These are phyloP conservation scores for Aspergillus uvarum DNA, from an alignment of 2,329 filamentous ascomycete species.

Conservation along the genomic window DNA sequence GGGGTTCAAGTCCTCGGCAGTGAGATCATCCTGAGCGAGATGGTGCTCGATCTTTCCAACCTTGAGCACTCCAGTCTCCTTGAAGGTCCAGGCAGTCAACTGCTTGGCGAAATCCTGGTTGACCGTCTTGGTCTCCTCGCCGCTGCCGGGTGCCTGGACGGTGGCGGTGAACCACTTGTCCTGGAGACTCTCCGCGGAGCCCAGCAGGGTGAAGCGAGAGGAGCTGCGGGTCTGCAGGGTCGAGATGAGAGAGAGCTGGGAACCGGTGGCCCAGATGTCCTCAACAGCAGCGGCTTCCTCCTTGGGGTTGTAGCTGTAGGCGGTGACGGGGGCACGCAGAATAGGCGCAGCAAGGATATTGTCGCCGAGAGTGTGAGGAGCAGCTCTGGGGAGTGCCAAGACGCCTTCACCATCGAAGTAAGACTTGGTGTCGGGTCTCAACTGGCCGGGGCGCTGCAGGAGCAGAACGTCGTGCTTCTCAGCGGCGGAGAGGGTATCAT, in stretches of 20 bases:
- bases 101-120: slow-evolving; percentile 85
- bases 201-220: slow-evolving; percentile 81
- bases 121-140: slow-evolving; percentile 62
- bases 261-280: slow-evolving; percentile 80
- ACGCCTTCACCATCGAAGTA: slow-evolving; percentile 71
- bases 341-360: slow-evolving; percentile 78
- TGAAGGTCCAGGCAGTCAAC: slow-evolving; percentile 92
- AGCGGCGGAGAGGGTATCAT: slow-evolving; percentile 71
- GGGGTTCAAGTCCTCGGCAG: slow-evolving; percentile 63
- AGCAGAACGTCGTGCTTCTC: slow-evolving; percentile 89
- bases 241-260: slow-evolving; percentile 81
- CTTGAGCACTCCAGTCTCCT: slow-evolving; percentile 85
- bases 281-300: slow-evolving; percentile 72
- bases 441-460: slow-evolving; percentile 64
- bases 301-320: slow-evolving; percentile 93
- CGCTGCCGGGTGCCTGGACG: slow-evolving; percentile 58
- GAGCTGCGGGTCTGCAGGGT: slow-evolving; percentile 90
- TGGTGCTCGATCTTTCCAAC: slow-evolving; percentile 82
- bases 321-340: slow-evolving; percentile 75
- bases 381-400: slow-evolving; percentile 76
- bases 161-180: slow-evolving; percentile 85
- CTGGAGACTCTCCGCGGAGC: slow-evolving; percentile 81
- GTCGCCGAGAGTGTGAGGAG: slow-evolving; percentile 79
- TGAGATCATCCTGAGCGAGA: slow-evolving; percentile 51
- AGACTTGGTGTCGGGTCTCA: slow-evolving; percentile 69